Conservation (phyloP, 2,329 filamentous ascomycete species). For the Phialophora chinensis region DNA sequence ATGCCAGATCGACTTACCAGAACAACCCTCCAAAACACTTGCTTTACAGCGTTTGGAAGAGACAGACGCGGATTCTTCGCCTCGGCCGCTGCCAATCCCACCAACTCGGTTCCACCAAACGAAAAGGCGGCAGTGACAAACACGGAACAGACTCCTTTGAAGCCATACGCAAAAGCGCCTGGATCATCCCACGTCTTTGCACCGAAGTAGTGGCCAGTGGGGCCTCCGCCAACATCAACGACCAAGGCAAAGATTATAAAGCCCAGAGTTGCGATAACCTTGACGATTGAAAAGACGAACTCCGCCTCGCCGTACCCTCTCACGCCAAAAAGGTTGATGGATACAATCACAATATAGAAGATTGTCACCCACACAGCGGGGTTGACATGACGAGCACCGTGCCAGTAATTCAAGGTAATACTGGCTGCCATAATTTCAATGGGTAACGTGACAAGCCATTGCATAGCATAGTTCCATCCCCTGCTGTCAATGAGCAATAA, state of each 20-base stretch:
- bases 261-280: conserved; percentile 78
- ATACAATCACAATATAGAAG: conserved; percentile 72
- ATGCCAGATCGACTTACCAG: conserved; percentile 49
- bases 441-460: conserved; percentile 83
- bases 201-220: conserved; percentile 72
- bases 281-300: conserved; percentile 79
- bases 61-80: conserved; percentile 67
- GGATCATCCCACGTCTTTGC: conserved; percentile 76
- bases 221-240: conserved; percentile 80
- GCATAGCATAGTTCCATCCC: conserved; percentile 71
- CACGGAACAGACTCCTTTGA: conserved; percentile 67
- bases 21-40: conserved; percentile 89
- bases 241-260: conserved; percentile 87
- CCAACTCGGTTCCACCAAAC: conserved; percentile 67
- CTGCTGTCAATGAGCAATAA: not conserved
- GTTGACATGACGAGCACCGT: conserved; percentile 59
- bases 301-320: conserved; percentile 83
- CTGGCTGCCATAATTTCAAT: conserved; percentile 86
- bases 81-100: conserved; percentile 65
- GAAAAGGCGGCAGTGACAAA: conserved; percentile 69
- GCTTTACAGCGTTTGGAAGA: conserved; percentile 84
- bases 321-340: conserved; percentile 81
- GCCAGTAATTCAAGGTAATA: conserved; percentile 82
- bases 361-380: conserved; percentile 67
- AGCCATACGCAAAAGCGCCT: conserved; percentile 73